A percentile compares a stretch with the other conserved stretches of the same genome.
phyloP scores from a whole-genome alignment of 495 filamentous ascomycete genomes.

The Astrothelium macrocarpum region DNA sequence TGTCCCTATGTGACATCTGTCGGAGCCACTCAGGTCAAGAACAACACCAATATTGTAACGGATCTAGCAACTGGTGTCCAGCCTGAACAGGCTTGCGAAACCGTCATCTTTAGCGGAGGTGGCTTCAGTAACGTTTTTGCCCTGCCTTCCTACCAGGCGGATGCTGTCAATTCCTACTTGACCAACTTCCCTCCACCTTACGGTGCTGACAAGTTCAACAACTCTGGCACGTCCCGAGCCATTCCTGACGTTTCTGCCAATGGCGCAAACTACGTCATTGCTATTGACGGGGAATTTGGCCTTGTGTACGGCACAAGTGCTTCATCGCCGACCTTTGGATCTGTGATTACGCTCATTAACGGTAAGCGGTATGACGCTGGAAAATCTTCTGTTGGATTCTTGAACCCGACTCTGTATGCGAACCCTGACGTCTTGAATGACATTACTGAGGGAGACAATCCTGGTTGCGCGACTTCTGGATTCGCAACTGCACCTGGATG shows the following conservation, averaged over 20 bases:
- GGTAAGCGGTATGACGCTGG: conserved; percentile 7
- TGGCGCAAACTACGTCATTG: conserved; percentile 9
- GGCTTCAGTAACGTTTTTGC: conserved; percentile 60
- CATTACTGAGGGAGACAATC: conserved; percentile 12
- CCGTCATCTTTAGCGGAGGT: conserved; percentile 35
- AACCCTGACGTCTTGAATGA: conserved; percentile 15
- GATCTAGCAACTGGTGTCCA: conserved; percentile 10
- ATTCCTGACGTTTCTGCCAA: conserved; percentile 56
- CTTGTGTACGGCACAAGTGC: conserved; percentile 9
- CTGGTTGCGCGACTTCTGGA: conserved; percentile 10
- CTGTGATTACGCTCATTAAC: conserved; percentile 14
- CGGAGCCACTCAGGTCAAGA: conserved; percentile 38
- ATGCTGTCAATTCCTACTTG: conserved; percentile 20
- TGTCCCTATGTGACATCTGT: conserved; percentile 44
- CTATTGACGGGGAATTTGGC: neutral
- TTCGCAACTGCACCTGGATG: conserved; percentile 11
- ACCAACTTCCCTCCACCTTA: conserved; percentile 35
- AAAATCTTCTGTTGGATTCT: conserved; percentile 13
- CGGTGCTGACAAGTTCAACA: conserved; percentile 37
- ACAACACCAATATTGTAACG: conserved; percentile 23
- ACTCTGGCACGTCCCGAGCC: conserved; percentile 46
- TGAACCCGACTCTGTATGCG: conserved; percentile 14
- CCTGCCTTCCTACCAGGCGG: conserved; percentile 46
- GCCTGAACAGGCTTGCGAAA: conserved; percentile 14
- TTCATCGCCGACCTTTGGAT: conserved; percentile 10